Base-by-base conservation (phyloP, 164 flowering plant species). In the Sedum album region DNA sequence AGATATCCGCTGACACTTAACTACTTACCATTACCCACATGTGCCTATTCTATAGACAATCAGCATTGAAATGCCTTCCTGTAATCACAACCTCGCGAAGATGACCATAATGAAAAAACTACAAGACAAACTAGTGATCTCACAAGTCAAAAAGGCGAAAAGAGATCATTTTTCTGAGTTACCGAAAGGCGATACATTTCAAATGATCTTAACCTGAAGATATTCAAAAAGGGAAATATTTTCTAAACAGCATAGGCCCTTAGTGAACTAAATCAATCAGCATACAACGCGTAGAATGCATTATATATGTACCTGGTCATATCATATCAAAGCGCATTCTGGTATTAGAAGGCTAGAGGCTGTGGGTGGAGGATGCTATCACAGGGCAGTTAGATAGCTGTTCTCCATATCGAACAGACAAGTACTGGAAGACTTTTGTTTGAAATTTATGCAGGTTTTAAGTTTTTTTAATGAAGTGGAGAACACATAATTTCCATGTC, bases 361-460 rank as follows among this genome's bases (percentile, higher is more conserved):
- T 48, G 23, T 48, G 57, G 28, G 28, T 51, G 57, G 51, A 46
- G 51, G n/a, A 15, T 44, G 17, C 46, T 7, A 7, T 41, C 46
- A 36, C 6, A 41, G 46, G 1, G 46, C 15, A 41, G 15, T 41
- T 11, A 41, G 46, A 6, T 41, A 51, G 57, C 31, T 55, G 61
- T 55, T 55, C 61, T 25, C 61, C 61, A 55, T 55, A 25, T 55
- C 61, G 31, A 55, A 55, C 21, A 23, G 60, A 51, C 28, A 23
- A 51, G 13, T 51, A 51, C 26, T 10, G 8, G 60, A 6, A 51
- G 10, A 55, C 61, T 25, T 55, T 8, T 25, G 61, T 55, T 51
- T 55, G 61, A 55, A 55, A n/a, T 21, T 51, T 18, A 48, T 51
- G 60, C 60, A 51, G 11, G 28, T 51, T 51, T 4, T 51, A n/a